Evolutionary conservation across 345 rosid genomes (phyloP).

Genomic region (Cardiospermum halicacabum): DNA sequence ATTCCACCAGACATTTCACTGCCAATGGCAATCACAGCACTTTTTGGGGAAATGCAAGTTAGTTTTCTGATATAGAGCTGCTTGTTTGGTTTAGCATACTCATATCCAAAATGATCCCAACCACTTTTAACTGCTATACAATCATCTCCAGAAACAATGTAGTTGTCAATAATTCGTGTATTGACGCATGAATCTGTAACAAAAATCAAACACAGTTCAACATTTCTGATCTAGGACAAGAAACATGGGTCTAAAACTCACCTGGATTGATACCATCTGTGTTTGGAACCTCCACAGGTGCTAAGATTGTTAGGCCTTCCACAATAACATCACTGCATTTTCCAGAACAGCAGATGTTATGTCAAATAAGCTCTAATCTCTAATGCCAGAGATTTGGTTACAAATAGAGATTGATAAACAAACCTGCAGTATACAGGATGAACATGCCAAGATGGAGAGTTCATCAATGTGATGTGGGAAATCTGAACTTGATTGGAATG

Average conservation of each 20-base stretch:
- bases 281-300: slow-evolving; percentile 76
- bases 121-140: slow-evolving; percentile 89
- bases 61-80: slow-evolving; percentile 71
- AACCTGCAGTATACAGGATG: slow-evolving; percentile 87
- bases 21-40: slow-evolving; percentile 84
- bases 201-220: not conserved
- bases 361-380: not conserved
- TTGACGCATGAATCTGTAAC: slow-evolving; percentile 73
- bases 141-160: slow-evolving; percentile 85
- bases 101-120: slow-evolving; percentile 75
- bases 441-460: slow-evolving; percentile 90
- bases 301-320: slow-evolving; percentile 65
- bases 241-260: slow-evolving; percentile 7
- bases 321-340: slow-evolving; percentile 54
- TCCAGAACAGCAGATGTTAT: not conserved
- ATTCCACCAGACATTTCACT: slow-evolving; percentile 96
- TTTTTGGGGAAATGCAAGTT: slow-evolving; percentile 81
- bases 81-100: slow-evolving; percentile 65
- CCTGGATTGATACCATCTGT: slow-evolving; percentile 92
- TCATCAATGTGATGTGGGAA: slow-evolving; percentile 61
- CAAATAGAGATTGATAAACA: not conserved
- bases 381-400: not conserved
- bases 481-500: slow-evolving; percentile 56
- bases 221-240: not conserved
- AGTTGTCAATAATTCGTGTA: slow-evolving; percentile 66